Percentiles rank a stretch among this genome's conserved stretches.
phyloP scores from a whole-genome alignment of 352 stramenopile genomes.

The Globisporangium orthogonon region DNA sequence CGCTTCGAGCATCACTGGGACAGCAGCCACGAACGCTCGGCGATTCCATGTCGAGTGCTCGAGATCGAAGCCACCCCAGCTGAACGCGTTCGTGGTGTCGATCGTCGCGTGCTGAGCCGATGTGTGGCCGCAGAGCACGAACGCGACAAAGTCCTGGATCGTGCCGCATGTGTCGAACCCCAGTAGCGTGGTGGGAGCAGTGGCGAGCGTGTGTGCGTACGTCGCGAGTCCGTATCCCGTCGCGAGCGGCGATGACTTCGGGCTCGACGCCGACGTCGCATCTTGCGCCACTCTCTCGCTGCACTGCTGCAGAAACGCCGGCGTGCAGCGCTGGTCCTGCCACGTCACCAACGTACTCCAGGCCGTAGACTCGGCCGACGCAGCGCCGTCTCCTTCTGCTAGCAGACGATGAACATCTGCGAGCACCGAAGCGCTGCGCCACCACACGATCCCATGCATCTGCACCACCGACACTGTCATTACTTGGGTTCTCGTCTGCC shows the following conservation, averaged over 20 bases:
- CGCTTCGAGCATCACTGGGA: neutral
- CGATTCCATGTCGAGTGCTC: conserved; percentile 37
- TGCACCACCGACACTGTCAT: conserved; percentile 9
- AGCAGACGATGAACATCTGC: conserved; percentile 24
- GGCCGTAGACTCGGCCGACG: conserved; percentile 6
- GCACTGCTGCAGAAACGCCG: conserved; percentile 39
- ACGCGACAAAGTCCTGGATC: conserved; percentile 75
- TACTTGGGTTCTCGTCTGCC: too few relatives aligned
- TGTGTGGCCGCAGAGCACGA: conserved; percentile 56
- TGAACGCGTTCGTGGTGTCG: conserved; percentile 70
- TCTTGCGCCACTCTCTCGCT: conserved; percentile 10
- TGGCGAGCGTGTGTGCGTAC: conserved; percentile 46
- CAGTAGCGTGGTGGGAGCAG: conserved; percentile 23
- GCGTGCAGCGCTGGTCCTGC: conserved; percentile 72
- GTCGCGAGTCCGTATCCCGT: conserved; percentile 68
- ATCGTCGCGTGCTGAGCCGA: conserved; percentile 37
- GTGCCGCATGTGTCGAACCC: conserved; percentile 69
- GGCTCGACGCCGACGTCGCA: conserved; percentile 2
- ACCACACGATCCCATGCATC: conserved; percentile 87
- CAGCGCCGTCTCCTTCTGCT: neutral
- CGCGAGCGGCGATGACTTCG: conserved; percentile 26
- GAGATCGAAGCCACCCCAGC: conserved; percentile 62
- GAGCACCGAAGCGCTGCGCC: conserved; percentile 38
- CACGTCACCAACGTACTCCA: conserved; percentile 75
- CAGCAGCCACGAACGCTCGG: conserved; percentile 20